phyloP scores from a whole-genome alignment of 2,329 filamentous ascomycete genomes.

The Tolypocladium guangdongense region DNA sequence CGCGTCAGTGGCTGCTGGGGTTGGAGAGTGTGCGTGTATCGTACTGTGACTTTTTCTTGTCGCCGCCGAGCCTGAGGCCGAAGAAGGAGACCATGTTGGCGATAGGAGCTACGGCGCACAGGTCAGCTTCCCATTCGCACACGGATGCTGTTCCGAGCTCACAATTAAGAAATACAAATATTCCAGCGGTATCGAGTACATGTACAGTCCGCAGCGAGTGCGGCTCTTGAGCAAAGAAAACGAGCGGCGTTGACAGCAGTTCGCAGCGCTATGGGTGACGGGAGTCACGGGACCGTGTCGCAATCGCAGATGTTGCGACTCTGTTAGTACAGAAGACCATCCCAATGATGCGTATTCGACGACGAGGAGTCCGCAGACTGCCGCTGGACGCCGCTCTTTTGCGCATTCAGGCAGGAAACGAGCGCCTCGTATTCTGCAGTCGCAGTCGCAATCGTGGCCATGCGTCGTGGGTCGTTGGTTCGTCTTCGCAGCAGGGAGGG shows the following conservation, averaged over 20 bases:
- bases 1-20: background rate
- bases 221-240: background rate
- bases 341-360: background rate
- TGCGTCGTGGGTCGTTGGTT: background rate
- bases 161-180: background rate
- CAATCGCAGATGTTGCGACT: background rate
- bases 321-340: background rate
- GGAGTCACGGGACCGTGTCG: too few species aligned
- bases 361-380: too few species aligned
- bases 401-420: background rate
- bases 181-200: too few species aligned
- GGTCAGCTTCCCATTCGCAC: background rate
- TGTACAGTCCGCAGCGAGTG: background rate
- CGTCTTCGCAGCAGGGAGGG: background rate
- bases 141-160: background rate
- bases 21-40: constrained; percentile 1
- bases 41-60: constrained; percentile 46
- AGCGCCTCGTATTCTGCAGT: background rate
- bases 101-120: too few species aligned
- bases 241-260: background rate
- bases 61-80: constrained; percentile 42
- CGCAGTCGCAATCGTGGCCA: background rate
- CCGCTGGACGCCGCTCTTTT: background rate
- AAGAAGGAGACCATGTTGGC: constrained; percentile 46
- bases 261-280: too few species aligned